Evolutionary conservation across 202 grass and related monocot genomes (phyloP), one percentile per base, ranked within the genome.

Genomic region (Setaria viridis): DNA sequence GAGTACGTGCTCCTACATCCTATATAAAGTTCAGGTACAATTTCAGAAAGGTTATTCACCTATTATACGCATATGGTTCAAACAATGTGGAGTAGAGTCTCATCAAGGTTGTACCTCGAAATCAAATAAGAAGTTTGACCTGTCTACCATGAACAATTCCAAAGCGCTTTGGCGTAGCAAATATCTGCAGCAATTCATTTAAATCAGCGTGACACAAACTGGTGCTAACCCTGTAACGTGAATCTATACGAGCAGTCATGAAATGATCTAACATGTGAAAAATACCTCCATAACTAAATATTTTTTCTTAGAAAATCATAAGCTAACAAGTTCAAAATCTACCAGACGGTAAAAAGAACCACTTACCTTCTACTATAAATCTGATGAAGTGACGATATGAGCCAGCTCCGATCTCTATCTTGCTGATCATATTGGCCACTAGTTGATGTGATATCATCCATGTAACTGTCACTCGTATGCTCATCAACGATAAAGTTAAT

Each of bases 141-240:
- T 90, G 77, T 99, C 97, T 80, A 99, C 90, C 97, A 99, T 96
- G 79, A 99, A 96, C 85, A 99, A 88, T 83, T 99, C 97, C 87
- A 99, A 88, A 76, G 93, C 97, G 81, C 97, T 99, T 82, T 86
- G 93, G 78, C 88, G 86, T 51, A 96, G 78, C 85, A 96, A 81
- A 91, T 99, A 99, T 85, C 97, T 99, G 90, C 68, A 79, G 62
- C 46, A 81, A 19, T 60, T 85, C 39, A 81, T 63, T 77, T 86
- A 70, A 78, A 85, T 91, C 85, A 88, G 76, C 67, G 67, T 45
- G 55, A 80, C 62, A 76, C 6, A 74, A 64, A 72, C 43, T 55
- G 17, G 77, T 74, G 53, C 62, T 74, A 30, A 67, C 9, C 67
- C 73, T 58, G 11, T 58, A 83, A 45, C 79, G 43, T 70, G 70